Evolutionary conservation across 768 basidiomycete genomes (phyloP).

Genomic region (Trametes cingulata): DNA sequence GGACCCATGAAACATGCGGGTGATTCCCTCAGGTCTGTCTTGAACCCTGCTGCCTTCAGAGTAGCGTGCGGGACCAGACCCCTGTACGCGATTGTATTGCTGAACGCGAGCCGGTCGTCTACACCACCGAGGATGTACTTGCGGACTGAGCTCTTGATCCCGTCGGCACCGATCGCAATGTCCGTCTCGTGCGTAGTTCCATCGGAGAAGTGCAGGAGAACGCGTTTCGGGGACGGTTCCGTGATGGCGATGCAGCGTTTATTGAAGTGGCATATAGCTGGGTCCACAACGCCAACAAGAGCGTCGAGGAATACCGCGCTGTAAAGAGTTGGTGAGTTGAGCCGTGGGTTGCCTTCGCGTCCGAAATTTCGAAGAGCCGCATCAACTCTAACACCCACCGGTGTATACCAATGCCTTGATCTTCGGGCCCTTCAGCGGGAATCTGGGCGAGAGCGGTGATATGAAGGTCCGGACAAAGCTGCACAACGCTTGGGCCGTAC

Average conservation of each 20-base stretch:
- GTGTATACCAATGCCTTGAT: constrained; percentile 48
- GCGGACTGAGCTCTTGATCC: constrained; percentile 40
- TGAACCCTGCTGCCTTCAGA: constrained; percentile 44
- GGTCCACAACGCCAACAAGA: constrained; percentile 44
- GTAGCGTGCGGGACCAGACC: constrained; percentile 44
- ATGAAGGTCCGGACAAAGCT: not conserved
- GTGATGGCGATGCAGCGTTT: constrained; percentile 43
- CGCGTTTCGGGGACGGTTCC: constrained; percentile 22
- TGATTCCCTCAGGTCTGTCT: constrained; percentile 36
- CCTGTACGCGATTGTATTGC: constrained; percentile 51
- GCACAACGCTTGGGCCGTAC: too few species aligned
- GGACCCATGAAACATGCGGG: constrained; percentile 46
- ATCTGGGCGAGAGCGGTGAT: constrained; percentile 31
- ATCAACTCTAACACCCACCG: too few species aligned
- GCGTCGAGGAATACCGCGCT: constrained; percentile 54
- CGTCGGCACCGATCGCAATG: constrained; percentile 46
- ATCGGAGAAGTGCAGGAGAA: constrained; percentile 47
- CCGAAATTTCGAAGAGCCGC: too few species aligned
- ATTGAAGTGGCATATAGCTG: constrained; percentile 46
- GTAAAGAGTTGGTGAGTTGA: too few species aligned
- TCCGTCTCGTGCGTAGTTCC: constrained; percentile 47
- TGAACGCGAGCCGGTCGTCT: constrained; percentile 38
- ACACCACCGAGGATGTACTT: constrained; percentile 36
- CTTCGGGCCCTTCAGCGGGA: constrained; percentile 31
- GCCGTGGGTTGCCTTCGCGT: too few species aligned